Evolutionary conservation across 2,329 filamentous ascomycete genomes (phyloP).

Genomic region (Cordyceps pruinosa): DNA sequence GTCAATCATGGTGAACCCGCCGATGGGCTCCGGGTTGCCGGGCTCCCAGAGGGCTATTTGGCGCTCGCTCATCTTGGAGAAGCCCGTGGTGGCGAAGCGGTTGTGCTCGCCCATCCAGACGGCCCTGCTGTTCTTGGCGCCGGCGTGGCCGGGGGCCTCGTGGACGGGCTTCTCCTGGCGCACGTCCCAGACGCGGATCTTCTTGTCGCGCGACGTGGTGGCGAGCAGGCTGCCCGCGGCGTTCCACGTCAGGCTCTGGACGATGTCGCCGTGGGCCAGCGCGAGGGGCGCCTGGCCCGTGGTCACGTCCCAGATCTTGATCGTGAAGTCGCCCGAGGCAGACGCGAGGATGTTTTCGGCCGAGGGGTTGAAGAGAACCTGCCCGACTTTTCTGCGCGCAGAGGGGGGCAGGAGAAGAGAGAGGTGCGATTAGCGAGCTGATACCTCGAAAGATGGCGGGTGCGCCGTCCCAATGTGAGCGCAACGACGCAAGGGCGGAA

Average conservation of each 20-base stretch:
- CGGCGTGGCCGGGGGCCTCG: constrained; percentile 77
- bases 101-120: constrained; percentile 98
- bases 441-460: not conserved
- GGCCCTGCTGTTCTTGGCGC: constrained; percentile 93
- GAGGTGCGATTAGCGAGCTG: constrained; percentile 18
- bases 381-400: constrained; percentile 78
- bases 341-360: constrained; percentile 94
- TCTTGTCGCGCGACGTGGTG: constrained; percentile 96
- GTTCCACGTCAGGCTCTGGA: constrained; percentile 95
- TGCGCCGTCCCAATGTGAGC: not conserved
- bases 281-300: constrained; percentile 67
- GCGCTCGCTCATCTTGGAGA: constrained; percentile 96
- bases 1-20: constrained; percentile 84
- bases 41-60: constrained; percentile 95
- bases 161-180: constrained; percentile 84
- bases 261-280: constrained; percentile 82
- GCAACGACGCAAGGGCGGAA: too few species aligned
- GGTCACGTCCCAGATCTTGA: constrained; percentile 93
- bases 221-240: constrained; percentile 78
- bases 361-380: constrained; percentile 95
- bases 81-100: constrained; percentile 90
- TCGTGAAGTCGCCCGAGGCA: constrained; percentile 85
- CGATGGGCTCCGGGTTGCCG: constrained; percentile 76
- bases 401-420: too few species aligned
- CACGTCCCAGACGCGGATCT: constrained; percentile 94